These are phyloP conservation scores for Leccinum subgranulosum DNA, from an alignment of 768 basidiomycete species.

Conservation along the genomic window DNA sequence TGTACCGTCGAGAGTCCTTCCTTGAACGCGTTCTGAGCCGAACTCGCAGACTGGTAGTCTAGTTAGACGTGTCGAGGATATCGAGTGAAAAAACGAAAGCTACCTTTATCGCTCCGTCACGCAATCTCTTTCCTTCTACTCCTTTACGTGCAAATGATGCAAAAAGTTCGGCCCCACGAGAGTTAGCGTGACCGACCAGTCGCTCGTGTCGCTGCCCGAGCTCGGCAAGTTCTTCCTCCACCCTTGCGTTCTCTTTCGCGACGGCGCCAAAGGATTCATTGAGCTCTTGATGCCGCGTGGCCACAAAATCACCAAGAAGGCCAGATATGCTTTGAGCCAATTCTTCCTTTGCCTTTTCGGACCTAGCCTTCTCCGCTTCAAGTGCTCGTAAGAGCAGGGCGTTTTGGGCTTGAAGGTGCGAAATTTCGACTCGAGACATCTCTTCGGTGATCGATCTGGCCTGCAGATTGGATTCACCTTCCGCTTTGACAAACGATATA, in stretches of 20 bases:
- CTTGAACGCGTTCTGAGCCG: constrained; percentile 39
- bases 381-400: constrained; percentile 56
- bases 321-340: constrained; percentile 72
- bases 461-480: constrained; percentile 49
- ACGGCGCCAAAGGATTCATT: constrained; percentile 54
- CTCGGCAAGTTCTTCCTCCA: constrained; percentile 46
- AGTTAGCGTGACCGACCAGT: constrained; percentile 40
- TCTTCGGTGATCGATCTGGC: constrained; percentile 47
- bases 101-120: constrained; percentile 63
- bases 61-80: constrained; percentile 11
- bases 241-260: constrained; percentile 52
- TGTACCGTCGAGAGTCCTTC: constrained; percentile 46
- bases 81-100: background rate
- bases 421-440: constrained; percentile 51
- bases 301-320: constrained; percentile 67
- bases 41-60: constrained; percentile 38
- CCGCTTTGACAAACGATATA: constrained; percentile 51
- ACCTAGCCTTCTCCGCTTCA: constrained; percentile 61
- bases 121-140: constrained; percentile 49
- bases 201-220: constrained; percentile 50
- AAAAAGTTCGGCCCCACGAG: constrained; percentile 41
- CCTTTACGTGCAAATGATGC: constrained; percentile 42
- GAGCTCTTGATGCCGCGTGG: constrained; percentile 64
- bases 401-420: constrained; percentile 70
- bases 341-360: constrained; percentile 67